Conservation (phyloP, 176 grass and related monocot genomes). For the Carex cristatella region DNA sequence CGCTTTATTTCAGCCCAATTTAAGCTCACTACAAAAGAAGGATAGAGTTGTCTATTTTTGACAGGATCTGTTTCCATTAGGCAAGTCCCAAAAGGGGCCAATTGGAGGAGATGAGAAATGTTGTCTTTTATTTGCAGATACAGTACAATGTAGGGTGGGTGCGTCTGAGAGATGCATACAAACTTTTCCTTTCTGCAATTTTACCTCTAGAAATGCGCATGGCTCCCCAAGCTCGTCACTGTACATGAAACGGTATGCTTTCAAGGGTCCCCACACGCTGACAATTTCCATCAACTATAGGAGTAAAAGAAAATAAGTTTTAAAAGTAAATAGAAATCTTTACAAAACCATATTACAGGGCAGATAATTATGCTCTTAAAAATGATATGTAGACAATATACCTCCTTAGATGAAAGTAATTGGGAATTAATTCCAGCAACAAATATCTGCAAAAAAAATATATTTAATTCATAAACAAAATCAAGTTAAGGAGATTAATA, state of each 20-base stretch:
- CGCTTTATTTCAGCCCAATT: neutral
- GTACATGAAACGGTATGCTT: conserved; percentile 56
- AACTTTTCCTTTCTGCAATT: neutral
- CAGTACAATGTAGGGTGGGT: neutral
- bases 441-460: conserved; percentile 79
- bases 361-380: conserved; percentile 16
- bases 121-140: neutral
- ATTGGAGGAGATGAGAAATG: neutral
- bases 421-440: conserved; percentile 58
- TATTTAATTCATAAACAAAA: conserved; percentile 21
- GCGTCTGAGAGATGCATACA: conserved; percentile 9
- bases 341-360: conserved; percentile 9
- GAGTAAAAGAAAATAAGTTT: conserved; percentile 13
- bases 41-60: neutral
- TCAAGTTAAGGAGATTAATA: neutral
- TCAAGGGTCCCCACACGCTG: conserved; percentile 68
- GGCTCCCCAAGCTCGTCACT: conserved; percentile 54
- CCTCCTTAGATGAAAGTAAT: conserved; percentile 71
- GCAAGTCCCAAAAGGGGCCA: neutral
- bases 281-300: conserved; percentile 94
- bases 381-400: conserved; percentile 29
- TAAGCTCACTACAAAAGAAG: neutral
- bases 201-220: conserved; percentile 95
- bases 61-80: neutral
- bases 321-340: neutral